phyloP scores from a whole-genome alignment of 108 stramenopile species.

The Discostella stelligeroides region DNA sequence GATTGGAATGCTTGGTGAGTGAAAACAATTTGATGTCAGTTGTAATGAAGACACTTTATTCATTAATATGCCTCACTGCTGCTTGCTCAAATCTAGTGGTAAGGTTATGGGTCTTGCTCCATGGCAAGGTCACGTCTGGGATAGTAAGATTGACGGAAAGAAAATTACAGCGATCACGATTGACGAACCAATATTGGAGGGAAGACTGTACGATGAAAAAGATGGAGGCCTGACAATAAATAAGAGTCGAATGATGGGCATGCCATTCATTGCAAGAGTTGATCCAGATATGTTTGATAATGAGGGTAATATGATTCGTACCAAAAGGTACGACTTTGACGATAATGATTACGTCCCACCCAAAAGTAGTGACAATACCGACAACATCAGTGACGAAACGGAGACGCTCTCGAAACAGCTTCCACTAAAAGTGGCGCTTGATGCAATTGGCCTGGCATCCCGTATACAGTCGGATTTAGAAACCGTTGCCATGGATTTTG shows the following conservation, averaged over 20 bases:
- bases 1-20: slow-evolving; percentile 93
- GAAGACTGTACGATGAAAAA: slow-evolving; percentile 66
- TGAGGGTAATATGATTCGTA: slow-evolving; percentile 58
- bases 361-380: slow-evolving; percentile 4
- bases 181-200: slow-evolving; percentile 53
- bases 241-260: slow-evolving; percentile 57
- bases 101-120: slow-evolving; percentile 97
- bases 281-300: slow-evolving; percentile 82
- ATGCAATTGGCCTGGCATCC: slow-evolving; percentile 78
- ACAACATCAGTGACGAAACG: background rate
- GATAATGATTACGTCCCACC: slow-evolving; percentile 51
- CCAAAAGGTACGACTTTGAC: slow-evolving; percentile 81
- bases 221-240: slow-evolving; percentile 55
- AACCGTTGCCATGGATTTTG: slow-evolving; percentile 81
- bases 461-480: slow-evolving; percentile 87
- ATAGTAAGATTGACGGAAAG: slow-evolving; percentile 40
- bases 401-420: slow-evolving; percentile 50
- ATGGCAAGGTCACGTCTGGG: slow-evolving; percentile 79
- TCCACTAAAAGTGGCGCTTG: slow-evolving; percentile 76
- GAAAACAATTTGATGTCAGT: background rate
- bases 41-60: no score
- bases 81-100: slow-evolving; percentile 44
- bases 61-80: background rate
- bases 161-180: slow-evolving; percentile 38
- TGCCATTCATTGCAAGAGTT: slow-evolving; percentile 67